Evolutionary conservation across 345 rosid species (phyloP).

Genomic region (Pugionium dolabratum): DNA sequence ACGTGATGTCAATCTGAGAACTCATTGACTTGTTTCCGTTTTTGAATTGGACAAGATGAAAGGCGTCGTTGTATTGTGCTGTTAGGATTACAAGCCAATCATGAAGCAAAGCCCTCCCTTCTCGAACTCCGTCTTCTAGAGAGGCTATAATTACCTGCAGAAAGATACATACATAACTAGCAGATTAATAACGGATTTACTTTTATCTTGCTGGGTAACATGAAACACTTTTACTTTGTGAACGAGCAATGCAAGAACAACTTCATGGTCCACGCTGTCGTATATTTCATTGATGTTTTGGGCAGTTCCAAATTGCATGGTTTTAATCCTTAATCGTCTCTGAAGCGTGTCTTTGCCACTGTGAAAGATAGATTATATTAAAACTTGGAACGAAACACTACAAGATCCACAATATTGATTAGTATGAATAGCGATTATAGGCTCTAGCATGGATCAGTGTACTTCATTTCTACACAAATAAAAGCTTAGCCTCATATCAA

Average conservation of each 20-base stretch:
- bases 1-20: slow-evolving; percentile 77
- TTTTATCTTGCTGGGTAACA: neutral
- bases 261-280: slow-evolving; percentile 87
- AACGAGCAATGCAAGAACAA: slow-evolving; percentile 77
- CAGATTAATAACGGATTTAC: slow-evolving; percentile 27
- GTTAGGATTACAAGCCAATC: slow-evolving; percentile 97
- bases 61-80: slow-evolving; percentile 80
- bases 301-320: slow-evolving; percentile 77
- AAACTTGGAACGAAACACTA: slow-evolving; percentile 19
- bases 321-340: slow-evolving; percentile 83
- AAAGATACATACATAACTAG: slow-evolving; percentile 26
- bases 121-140: slow-evolving; percentile 88
- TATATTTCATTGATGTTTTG: slow-evolving; percentile 74
- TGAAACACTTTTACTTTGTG: slow-evolving; percentile 63
- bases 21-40: slow-evolving; percentile 61
- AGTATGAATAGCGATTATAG: slow-evolving; percentile 5
- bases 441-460: slow-evolving; percentile 1
- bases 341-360: slow-evolving; percentile 74
- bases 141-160: slow-evolving; percentile 85
- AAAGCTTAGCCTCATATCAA: neutral
- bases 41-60: slow-evolving; percentile 62
- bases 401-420: slow-evolving; percentile 9
- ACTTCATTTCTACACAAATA: neutral
- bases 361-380: slow-evolving; percentile 34
- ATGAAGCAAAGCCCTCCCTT: slow-evolving; percentile 86